A percentile compares a stretch with the other conserved stretches of the same genome.
Evolutionary conservation across 148 eudicot species (phyloP).

Genomic region (Arctostaphylos glauca): DNA sequence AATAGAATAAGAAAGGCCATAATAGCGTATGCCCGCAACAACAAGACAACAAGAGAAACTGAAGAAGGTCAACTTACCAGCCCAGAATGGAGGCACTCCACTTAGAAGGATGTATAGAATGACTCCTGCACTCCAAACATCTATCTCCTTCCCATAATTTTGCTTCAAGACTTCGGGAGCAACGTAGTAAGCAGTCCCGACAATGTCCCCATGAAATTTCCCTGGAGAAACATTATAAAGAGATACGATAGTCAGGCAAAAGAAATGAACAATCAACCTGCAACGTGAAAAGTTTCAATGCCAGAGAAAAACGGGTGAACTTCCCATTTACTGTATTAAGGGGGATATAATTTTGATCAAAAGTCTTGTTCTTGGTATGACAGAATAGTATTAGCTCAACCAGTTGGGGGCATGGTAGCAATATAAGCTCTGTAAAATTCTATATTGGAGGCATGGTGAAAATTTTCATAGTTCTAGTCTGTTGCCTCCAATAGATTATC

Average conservation of each 20-base stretch:
- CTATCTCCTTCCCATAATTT: slow-evolving; percentile 79
- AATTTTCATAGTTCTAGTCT: no score
- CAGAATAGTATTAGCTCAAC: not conserved
- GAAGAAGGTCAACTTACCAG: slow-evolving; percentile 35
- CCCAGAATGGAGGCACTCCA: slow-evolving; percentile 94
- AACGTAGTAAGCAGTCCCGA: slow-evolving; percentile 86
- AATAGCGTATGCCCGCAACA: no score
- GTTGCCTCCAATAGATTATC: no score
- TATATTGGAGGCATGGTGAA: not conserved
- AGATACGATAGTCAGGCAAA: no score
- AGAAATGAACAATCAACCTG: no score
- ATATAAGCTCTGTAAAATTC: not conserved
- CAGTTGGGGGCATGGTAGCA: not conserved
- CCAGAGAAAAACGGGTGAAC: not conserved
- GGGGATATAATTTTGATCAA: not conserved
- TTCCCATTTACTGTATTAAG: not conserved
- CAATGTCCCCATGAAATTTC: slow-evolving; percentile 51
- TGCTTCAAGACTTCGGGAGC: slow-evolving; percentile 80
- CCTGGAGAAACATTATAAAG: slow-evolving; percentile 38
- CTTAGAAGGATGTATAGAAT: slow-evolving; percentile 80
- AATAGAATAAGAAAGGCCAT: no score
- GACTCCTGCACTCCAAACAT: slow-evolving; percentile 96
- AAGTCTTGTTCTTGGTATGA: not conserved
- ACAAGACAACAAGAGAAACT: no score
- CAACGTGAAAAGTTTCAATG: not conserved